Conservation (phyloP, 805 yeast species). For the Saccharomycopsis vini region DNA sequence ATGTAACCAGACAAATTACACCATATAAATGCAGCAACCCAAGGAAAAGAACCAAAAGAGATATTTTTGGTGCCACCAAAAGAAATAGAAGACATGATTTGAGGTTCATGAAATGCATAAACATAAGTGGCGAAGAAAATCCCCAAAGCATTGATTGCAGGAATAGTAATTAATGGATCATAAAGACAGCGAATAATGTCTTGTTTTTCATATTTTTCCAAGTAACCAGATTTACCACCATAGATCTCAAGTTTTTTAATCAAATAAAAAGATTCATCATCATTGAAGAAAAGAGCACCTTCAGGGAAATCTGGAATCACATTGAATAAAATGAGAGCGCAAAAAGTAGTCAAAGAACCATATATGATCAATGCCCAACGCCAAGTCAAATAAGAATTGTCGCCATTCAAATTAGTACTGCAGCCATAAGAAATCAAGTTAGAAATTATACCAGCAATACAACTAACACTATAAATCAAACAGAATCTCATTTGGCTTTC, state of each 20-base stretch:
- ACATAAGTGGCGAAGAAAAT: constrained; percentile 14
- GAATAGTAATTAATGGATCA: constrained; percentile 48
- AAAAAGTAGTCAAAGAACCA: constrained; percentile 30
- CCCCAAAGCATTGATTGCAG: constrained; percentile 52
- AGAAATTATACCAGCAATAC: constrained; percentile 69
- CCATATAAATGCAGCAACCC: constrained; percentile 18
- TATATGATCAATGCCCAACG: constrained; percentile 44
- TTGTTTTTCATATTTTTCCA: constrained; percentile 33
- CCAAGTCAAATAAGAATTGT: constrained; percentile 36
- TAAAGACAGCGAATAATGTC: constrained; percentile 37
- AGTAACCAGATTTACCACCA: constrained; percentile 32
- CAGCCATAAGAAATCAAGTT: constrained; percentile 63
- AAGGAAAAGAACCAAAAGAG: constrained; percentile 13
- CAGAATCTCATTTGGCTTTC: constrained; percentile 66
- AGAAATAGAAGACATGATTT: constrained; percentile 8
- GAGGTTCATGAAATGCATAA: constrained; percentile 17
- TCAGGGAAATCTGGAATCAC: constrained; percentile 44
- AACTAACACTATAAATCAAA: constrained; percentile 56
- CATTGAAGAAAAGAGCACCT: constrained; percentile 29
- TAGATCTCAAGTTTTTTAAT: constrained; percentile 19
- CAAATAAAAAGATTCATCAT: constrained; percentile 34
- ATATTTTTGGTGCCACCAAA: constrained; percentile 2
- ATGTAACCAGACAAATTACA: constrained; percentile 38
- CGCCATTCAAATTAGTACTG: constrained; percentile 41
- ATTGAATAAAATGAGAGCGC: constrained; percentile 28